Evolutionary conservation across 345 rosid genomes (phyloP).

Genomic region (Hevea brasiliensis): DNA sequence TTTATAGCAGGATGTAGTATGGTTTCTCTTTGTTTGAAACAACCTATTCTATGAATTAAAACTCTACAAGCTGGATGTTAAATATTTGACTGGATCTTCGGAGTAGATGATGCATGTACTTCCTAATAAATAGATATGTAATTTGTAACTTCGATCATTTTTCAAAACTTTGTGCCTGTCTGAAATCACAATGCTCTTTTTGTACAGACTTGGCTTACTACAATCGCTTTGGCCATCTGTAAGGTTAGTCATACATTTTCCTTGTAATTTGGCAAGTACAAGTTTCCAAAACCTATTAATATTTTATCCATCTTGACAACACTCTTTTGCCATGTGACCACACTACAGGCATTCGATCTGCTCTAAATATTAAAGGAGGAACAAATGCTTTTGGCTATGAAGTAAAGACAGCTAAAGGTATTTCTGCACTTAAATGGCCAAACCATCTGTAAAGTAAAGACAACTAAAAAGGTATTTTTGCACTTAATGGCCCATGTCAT

Average conservation of each 20-base stretch:
- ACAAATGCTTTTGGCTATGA: constrained; percentile 64
- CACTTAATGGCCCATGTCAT: neutral
- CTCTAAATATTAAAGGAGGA: constrained; percentile 87
- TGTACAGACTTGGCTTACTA: constrained; percentile 89
- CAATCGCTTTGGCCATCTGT: constrained; percentile 64
- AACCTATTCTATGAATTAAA: neutral
- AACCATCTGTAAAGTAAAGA: constrained; percentile 68
- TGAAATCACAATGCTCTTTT: neutral
- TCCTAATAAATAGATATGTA: neutral
- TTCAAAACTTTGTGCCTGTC: neutral
- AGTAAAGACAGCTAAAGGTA: too few relatives aligned
- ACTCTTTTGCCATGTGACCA: constrained; percentile 18
- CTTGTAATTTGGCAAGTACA: neutral
- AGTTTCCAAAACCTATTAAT: neutral
- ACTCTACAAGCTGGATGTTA: neutral
- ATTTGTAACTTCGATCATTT: neutral
- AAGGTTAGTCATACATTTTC: constrained; percentile 55
- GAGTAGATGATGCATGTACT: neutral
- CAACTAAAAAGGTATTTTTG: constrained; percentile 60
- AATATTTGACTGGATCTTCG: neutral
- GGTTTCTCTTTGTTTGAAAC: neutral
- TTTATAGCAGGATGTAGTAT: neutral
- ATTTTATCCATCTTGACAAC: constrained; percentile 1
- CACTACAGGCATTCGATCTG: constrained; percentile 70
- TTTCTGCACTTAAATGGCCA: neutral